Conservation (phyloP, 345 rosid genomes). For the Eucalyptus decipiens region DNA sequence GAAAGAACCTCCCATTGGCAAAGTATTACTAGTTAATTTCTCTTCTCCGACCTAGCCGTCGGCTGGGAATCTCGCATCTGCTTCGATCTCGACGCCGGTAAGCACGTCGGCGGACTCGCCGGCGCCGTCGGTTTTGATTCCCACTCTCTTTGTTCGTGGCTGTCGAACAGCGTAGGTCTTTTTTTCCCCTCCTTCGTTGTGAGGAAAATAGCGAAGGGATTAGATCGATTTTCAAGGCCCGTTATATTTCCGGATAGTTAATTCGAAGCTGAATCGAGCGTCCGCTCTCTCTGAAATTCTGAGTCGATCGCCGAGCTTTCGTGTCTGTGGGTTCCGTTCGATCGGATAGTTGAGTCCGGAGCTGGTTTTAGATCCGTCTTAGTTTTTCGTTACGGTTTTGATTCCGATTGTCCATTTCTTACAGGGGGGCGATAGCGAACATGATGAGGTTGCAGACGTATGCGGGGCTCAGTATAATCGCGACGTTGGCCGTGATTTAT, state of each 20-base stretch:
- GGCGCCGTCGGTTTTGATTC: background rate
- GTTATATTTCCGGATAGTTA: background rate
- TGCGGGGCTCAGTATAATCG: conserved; percentile 51
- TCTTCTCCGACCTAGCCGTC: background rate
- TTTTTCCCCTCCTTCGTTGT: background rate
- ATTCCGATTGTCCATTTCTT: background rate
- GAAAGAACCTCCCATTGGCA: background rate
- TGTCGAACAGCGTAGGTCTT: background rate
- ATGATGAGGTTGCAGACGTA: conserved; percentile 81
- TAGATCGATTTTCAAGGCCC: background rate
- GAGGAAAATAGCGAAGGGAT: background rate
- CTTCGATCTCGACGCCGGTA: background rate
- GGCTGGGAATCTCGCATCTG: background rate
- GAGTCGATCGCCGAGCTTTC: background rate
- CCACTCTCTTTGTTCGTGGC: background rate
- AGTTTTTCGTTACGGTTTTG: background rate
- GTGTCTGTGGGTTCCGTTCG: background rate
- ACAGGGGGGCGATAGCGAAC: background rate
- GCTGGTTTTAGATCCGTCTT: background rate
- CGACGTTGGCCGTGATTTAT: conserved; percentile 45
- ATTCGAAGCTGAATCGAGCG: background rate
- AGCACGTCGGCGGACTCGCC: background rate
- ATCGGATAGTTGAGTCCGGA: background rate
- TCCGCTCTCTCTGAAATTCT: background rate
- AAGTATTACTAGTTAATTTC: background rate